These are phyloP conservation scores for Urostyla sp. DNA, from an alignment of 73 alveolate genomes.

Conservation along the genomic window DNA sequence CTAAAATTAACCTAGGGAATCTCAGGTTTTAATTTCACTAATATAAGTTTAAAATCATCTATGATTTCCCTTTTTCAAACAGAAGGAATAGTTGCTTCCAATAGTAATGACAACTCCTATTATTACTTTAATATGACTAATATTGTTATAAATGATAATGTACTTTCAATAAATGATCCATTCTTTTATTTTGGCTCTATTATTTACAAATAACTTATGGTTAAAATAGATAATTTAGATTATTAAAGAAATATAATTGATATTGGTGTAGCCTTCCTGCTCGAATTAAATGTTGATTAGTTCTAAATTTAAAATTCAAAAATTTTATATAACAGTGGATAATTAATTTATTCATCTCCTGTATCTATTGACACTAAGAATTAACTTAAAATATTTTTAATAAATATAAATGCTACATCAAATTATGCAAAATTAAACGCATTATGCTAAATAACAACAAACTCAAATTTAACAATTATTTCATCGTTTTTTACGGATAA, in stretches of 20 bases:
- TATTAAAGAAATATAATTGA: slow-evolving; percentile 6
- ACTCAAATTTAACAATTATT: slow-evolving; percentile 13
- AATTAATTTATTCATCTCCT: slow-evolving; percentile 41
- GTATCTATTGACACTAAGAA: slow-evolving; percentile 28
- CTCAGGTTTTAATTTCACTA: slow-evolving; percentile 6
- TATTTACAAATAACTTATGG: slow-evolving; percentile 18
- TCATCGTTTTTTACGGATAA: slow-evolving; percentile 9
- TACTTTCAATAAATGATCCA: slow-evolving; percentile 40
- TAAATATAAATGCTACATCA: not conserved
- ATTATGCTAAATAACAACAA: slow-evolving; percentile 38
- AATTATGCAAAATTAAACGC: slow-evolving; percentile 49
- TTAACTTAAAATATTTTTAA: slow-evolving; percentile 14
- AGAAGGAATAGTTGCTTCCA: slow-evolving; percentile 4
- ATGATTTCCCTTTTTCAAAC: slow-evolving; percentile 22
- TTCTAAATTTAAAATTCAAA: slow-evolving; percentile 10
- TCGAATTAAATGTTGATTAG: slow-evolving; percentile 28
- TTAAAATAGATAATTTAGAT: slow-evolving; percentile 1
- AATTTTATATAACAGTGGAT: slow-evolving; percentile 6
- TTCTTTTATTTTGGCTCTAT: slow-evolving; percentile 49
- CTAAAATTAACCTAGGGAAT: not conserved
- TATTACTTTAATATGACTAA: slow-evolving; percentile 5
- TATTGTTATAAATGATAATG: not conserved
- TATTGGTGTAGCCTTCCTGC: slow-evolving; percentile 9
- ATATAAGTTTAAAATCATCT: slow-evolving; percentile 1
- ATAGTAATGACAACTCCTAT: not conserved